These are phyloP conservation scores for Trypanosoma boissoni DNA, from an alignment of 208 protist genomes.

Conservation along the genomic window DNA sequence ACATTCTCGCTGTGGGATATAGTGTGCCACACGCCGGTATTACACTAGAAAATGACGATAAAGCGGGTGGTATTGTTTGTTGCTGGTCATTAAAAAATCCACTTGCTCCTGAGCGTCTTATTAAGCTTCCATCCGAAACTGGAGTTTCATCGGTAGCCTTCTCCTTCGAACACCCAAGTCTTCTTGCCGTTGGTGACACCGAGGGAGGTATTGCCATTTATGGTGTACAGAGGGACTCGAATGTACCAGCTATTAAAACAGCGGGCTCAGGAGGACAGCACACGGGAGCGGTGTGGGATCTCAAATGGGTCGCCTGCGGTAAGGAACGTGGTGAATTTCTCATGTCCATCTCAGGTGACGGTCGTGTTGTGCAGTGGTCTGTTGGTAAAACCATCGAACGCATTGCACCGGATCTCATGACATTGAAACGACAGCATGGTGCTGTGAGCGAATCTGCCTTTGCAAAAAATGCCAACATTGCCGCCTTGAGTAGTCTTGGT, in stretches of 20 bases:
- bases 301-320: constrained; percentile 90
- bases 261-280: constrained; percentile 77
- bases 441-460: constrained; percentile 63
- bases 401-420: constrained; percentile 90
- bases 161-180: constrained; percentile 85
- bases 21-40: constrained; percentile 23
- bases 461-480: constrained; percentile 37
- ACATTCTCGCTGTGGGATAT: constrained; percentile 92
- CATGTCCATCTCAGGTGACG: constrained; percentile 95
- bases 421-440: constrained; percentile 85
- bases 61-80: constrained; percentile 83
- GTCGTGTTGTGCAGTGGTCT: constrained; percentile 94
- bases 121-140: constrained; percentile 64
- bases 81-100: constrained; percentile 98
- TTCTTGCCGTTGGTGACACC: constrained; percentile 92
- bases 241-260: constrained; percentile 63
- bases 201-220: constrained; percentile 93
- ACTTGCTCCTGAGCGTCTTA: constrained; percentile 85
- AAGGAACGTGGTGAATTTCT: constrained; percentile 91
- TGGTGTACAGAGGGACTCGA: constrained; percentile 87
- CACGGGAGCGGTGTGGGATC: constrained; percentile 93
- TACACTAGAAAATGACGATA: neutral
- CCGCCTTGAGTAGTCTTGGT: neutral
- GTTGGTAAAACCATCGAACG: constrained; percentile 93
- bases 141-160: constrained; percentile 92